Base-by-base conservation (phyloP, 2,329 filamentous ascomycete species). In the Talaromyces sp. region DNA sequence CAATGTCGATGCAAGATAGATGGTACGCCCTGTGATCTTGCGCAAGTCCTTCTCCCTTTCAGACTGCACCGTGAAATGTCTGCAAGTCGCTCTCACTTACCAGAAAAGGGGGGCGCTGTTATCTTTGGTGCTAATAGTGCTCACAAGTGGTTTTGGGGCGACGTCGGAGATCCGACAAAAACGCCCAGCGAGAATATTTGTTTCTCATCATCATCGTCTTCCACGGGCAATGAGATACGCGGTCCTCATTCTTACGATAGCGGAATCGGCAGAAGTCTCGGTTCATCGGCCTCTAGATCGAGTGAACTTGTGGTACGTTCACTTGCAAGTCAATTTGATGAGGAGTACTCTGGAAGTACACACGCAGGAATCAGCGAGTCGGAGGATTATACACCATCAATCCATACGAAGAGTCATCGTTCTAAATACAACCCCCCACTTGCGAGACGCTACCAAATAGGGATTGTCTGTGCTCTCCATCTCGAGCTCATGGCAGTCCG, bases 401-500 rank as follows among this genome's bases (percentile, higher is more conserved):
- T 7, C 17, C 30, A 25, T 28, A 55, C 44, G 2, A 60, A 44
- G 9, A 22, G 28, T 51, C 28, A 49, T 7, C 17, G 6, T 19
- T 25, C 25, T 11, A 27, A 19, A 51, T 22, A 27, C 44, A 51
- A 25, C 22, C 22, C 33, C 11, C 52, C 58, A 9, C 19, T 19
- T 49, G 52, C 39, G 1, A 47, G 42, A 10, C n/a, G 65, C 28
- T 74, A 73, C 51, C 65, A 62, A 55, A 66, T 74, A 13, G 72
- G 67, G 1, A 69, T 69, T 52, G 64, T 74, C 1, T 73, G 68
- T 42, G 69, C 71, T 32, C 60, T 72, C 28, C 60, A 57, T 1
- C 58, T 64, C 9, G 71, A 74, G 56, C 62, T 72, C 2, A 57
- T 66, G 47, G 71, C 71, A 3, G 68, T 70, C 1, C 65, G 65